Evolutionary conservation across 192 early-diverging fungal genomes (phyloP).

Genomic region (Podila minutissima): DNA sequence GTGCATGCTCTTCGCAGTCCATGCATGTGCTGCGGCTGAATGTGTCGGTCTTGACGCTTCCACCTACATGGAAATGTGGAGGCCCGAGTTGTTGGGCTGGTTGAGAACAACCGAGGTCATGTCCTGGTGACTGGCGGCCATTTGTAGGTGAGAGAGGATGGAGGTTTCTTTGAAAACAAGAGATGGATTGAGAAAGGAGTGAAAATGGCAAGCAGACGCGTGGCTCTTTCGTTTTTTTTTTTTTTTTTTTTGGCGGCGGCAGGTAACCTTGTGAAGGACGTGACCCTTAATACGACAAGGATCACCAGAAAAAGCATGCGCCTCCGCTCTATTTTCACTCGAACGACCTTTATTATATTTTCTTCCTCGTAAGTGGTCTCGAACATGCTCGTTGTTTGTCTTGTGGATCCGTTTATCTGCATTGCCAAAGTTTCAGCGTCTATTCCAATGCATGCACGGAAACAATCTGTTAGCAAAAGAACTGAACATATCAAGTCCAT

Average conservation of each 20-base stretch:
- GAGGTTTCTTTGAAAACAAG: neutral
- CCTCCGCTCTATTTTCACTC: no score
- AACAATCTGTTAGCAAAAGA: neutral
- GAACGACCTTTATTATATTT: no score
- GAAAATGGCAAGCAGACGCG: neutral
- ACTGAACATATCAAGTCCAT: neutral
- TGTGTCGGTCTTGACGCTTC: neutral
- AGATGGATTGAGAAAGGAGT: neutral
- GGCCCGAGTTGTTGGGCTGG: constrained; percentile 65
- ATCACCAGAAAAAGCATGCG: no score
- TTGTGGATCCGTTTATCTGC: constrained; percentile 19
- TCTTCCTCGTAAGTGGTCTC: no score
- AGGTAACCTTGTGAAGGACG: no score
- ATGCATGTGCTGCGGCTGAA: neutral
- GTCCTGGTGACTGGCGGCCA: constrained; percentile 46
- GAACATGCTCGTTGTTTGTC: neutral
- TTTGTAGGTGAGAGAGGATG: neutral
- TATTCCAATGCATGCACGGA: neutral
- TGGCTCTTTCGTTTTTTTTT: no score
- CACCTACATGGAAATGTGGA: constrained; percentile 60
- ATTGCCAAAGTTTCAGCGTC: constrained; percentile 49
- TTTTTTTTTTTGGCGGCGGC: no score
- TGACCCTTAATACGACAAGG: no score
- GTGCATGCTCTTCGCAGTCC: neutral
- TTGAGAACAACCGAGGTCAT: constrained; percentile 58